Conservation (phyloP, 805 yeast species). For the Wickerhamomyces pijperi region DNA sequence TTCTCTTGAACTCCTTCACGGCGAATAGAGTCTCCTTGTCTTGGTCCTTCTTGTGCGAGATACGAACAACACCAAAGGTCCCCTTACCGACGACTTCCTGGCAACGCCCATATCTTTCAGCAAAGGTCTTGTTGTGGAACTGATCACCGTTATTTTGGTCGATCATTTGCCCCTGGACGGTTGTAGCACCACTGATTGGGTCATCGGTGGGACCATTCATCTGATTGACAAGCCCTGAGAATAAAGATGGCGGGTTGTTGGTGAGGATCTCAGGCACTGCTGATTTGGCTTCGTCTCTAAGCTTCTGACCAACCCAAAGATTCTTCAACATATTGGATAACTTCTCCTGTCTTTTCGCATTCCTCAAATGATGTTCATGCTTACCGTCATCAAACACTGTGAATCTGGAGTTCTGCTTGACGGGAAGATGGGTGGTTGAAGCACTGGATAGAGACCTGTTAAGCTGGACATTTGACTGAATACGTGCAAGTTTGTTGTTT, state of each 20-base stretch:
- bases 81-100: conserved; percentile 93
- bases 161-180: conserved; percentile 8
- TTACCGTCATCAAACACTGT: conserved; percentile 51
- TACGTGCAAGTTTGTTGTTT: conserved; percentile 3
- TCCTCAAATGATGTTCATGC: conserved; percentile 72
- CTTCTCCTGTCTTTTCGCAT: conserved; percentile 72
- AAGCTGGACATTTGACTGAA: conserved; percentile 7
- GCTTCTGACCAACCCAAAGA: conserved; percentile 60
- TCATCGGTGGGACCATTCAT: conserved; percentile 34
- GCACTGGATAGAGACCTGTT: conserved; percentile 16
- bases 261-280: conserved; percentile 61
- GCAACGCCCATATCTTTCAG: conserved; percentile 86
- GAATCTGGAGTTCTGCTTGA: conserved; percentile 26
- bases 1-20: conserved; percentile 73
- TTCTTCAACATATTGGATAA: conserved; percentile 65
- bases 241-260: conserved; percentile 55
- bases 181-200: conserved; percentile 25
- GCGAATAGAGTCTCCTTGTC: conserved; percentile 53
- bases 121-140: conserved; percentile 41
- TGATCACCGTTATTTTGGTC: conserved; percentile 1
- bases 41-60: conserved; percentile 58
- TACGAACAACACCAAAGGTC: conserved; percentile 85
- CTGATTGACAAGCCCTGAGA: conserved; percentile 56
- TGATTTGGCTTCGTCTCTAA: conserved; percentile 58
- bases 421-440: conserved; percentile 5